Evolutionary conservation across 345 rosid species (phyloP), one percentile per base, ranked within the genome.

Genomic region (Arabidopsis arenosa): DNA sequence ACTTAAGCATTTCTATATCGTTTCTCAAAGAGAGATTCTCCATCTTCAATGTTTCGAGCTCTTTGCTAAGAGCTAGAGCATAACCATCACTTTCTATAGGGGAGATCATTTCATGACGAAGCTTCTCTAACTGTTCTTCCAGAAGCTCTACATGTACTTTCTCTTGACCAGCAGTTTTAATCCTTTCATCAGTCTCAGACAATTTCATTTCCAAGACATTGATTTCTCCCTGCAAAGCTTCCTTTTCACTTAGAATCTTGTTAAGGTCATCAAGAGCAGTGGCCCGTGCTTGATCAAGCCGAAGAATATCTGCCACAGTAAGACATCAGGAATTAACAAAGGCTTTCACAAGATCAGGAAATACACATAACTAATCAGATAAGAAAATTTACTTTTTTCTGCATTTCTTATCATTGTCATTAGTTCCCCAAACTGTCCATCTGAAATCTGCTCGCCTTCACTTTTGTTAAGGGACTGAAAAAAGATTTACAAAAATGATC

Each of bases 121-220:
- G 80, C 81, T 86, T 86, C 80, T 89, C 86, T 43, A 94, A 76
- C 68, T 94, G 91, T 41, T 80, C 83, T 83, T 89, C 93, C n/a
- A 89, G 75, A 75, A 87, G 78, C 80, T 88, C 91, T 23, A 82
- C 90, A 15, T 82, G 90, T 73, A 83, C 75, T 86, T 90, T 94
- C 82, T 89, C 92, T 72, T 86, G 92, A 44, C 92, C 81, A 80
- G 97, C 86, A 67, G 84, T 82, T 83, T 80, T 84, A 66, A 94
- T 86, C 70, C 85, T 84, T n/a, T 92, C 97, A 84, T 94, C 96
- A 79, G 89, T 88, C 81, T 94, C 98, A 18, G 91, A 85, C 83
- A 92, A 59, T 81, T 80, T 90, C 90, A 82, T 84, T 82, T 90
- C 91, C 75, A 94, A 68, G 32, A 40, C 81, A 72, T 65, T 86